A percentile compares a stretch with the other conserved stretches of the same genome.
phyloP scores from a whole-genome alignment of 2,329 filamentous ascomycete genomes.

The Beauveria scarabaeidicola region DNA sequence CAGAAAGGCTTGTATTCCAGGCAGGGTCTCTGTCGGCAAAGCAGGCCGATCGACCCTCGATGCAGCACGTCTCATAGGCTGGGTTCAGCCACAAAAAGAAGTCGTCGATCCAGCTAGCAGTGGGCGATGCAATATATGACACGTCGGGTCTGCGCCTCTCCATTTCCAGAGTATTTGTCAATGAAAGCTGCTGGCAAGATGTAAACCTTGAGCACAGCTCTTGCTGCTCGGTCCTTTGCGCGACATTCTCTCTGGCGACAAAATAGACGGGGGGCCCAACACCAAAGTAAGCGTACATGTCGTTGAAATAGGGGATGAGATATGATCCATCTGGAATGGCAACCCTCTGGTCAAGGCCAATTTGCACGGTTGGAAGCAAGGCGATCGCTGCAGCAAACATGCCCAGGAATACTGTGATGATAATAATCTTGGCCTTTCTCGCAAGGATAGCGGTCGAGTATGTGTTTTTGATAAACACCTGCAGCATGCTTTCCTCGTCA shows the following conservation, averaged over 20 bases:
- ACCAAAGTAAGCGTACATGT: conserved; percentile 86
- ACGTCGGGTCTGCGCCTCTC: conserved; percentile 83
- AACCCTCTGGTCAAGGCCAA: conserved; percentile 90
- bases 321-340: conserved; percentile 92
- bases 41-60: conserved; percentile 63
- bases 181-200: conserved; percentile 72
- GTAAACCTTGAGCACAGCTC: conserved; percentile 87
- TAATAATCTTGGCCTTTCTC: conserved; percentile 66
- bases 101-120: conserved; percentile 95
- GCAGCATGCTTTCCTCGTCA: conserved; percentile 74
- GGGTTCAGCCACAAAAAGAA: conserved; percentile 97
- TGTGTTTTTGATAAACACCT: conserved; percentile 79
- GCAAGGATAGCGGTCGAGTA: conserved; percentile 79
- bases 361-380: conserved; percentile 71
- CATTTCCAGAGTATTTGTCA: conserved; percentile 86
- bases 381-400: conserved; percentile 80
- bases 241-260: conserved; percentile 75
- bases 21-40: conserved; percentile 68
- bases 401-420: conserved; percentile 77
- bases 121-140: conserved; percentile 79
- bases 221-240: conserved; percentile 66
- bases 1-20: conserved; percentile 83
- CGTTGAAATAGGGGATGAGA: conserved; percentile 91
- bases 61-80: conserved; percentile 60
- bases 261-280: conserved; percentile 94